Conservation (phyloP, 2,329 filamentous ascomycete species). For the Scytalidium lignicola region DNA sequence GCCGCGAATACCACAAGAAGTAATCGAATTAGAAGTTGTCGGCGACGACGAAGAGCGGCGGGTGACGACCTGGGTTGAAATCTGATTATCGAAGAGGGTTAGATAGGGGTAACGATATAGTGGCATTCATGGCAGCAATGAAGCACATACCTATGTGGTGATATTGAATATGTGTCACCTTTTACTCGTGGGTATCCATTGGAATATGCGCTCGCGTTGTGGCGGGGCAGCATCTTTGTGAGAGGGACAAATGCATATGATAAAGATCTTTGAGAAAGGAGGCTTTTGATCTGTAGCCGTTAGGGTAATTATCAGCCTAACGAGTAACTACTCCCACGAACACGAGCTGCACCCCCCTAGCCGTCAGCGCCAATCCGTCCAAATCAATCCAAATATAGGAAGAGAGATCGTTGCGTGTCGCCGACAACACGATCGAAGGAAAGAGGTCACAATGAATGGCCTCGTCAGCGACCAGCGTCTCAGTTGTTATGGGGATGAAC, state of each 20-base stretch:
- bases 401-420: background rate
- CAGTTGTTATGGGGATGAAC: background rate
- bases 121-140: slow-evolving; percentile 2
- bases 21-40: slow-evolving; percentile 66
- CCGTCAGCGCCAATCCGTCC: background rate
- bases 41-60: slow-evolving; percentile 64
- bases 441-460: background rate
- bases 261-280: background rate
- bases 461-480: slow-evolving; percentile 1
- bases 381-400: background rate
- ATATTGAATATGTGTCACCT: slow-evolving; percentile 72
- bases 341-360: background rate
- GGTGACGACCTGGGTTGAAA: slow-evolving; percentile 81
- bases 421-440: background rate
- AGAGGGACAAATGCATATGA: slow-evolving; percentile 42
- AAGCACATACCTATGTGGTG: slow-evolving; percentile 75
- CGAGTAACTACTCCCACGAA: background rate
- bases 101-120: slow-evolving; percentile 14
- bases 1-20: slow-evolving; percentile 53
- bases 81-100: slow-evolving; percentile 38
- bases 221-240: slow-evolving; percentile 75
- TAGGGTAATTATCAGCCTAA: background rate
- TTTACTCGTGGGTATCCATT: slow-evolving; percentile 78
- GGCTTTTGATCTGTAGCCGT: background rate
- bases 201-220: slow-evolving; percentile 67